Evolutionary conservation across 768 basidiomycete genomes (phyloP).

Genomic region (Leucogyrophana mollusca): DNA sequence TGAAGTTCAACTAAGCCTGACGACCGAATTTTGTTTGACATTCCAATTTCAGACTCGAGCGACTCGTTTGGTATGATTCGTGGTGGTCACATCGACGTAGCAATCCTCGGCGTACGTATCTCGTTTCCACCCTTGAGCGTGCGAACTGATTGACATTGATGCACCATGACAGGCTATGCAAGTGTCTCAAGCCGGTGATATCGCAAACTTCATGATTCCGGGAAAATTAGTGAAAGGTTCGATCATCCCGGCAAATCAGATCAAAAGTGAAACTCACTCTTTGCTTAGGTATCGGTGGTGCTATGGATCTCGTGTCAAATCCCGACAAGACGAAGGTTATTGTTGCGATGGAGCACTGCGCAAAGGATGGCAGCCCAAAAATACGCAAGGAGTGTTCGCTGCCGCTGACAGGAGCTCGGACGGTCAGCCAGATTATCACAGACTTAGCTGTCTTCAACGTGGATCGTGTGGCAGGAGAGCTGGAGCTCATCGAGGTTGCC

Average conservation of each 20-base stretch:
- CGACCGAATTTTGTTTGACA: not conserved
- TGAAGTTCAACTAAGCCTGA: constrained; percentile 27
- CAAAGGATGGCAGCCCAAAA: constrained; percentile 83
- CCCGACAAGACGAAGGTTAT: constrained; percentile 89
- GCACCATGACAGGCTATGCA: constrained; percentile 67
- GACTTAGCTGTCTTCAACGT: constrained; percentile 87
- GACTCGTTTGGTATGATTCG: constrained; percentile 96
- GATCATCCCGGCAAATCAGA: not conserved
- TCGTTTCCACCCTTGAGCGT: not conserved
- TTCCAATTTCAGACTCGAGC: constrained; percentile 55
- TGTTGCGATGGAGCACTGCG: constrained; percentile 81
- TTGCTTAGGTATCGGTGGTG: constrained; percentile 75
- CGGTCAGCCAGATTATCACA: constrained; percentile 86
- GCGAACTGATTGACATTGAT: constrained; percentile 1
- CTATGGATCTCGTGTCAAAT: constrained; percentile 91
- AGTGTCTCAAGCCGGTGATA: constrained; percentile 83
- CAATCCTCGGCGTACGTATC: constrained; percentile 78
- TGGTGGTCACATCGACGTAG: constrained; percentile 88
- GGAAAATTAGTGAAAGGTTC: constrained; percentile 79
- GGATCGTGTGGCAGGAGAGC: constrained; percentile 62
- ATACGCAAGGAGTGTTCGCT: constrained; percentile 74
- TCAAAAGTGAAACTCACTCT: not conserved
- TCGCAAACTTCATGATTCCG: constrained; percentile 96
- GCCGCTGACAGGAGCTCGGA: constrained; percentile 81
- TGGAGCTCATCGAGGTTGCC: constrained; percentile 75